phyloP scores from a whole-genome alignment of 23 red algal species.

The Pyropia yezoensis region DNA sequence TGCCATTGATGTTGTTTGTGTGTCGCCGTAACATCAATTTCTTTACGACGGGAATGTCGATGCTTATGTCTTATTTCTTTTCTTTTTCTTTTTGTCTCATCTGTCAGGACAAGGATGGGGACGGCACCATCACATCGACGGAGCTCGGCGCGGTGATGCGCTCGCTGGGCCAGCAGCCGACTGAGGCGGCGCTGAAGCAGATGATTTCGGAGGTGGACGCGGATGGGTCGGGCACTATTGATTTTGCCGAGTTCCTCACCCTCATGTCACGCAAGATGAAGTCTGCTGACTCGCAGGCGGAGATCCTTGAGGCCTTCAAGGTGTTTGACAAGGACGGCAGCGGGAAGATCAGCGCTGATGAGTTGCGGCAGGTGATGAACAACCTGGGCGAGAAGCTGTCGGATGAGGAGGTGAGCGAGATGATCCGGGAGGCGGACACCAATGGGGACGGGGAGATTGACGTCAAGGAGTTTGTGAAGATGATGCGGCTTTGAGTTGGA shows the following conservation, averaged over 20 bases:
- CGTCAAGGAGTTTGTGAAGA: slow-evolving; percentile 35
- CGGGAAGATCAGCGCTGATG: slow-evolving; percentile 80
- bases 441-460: slow-evolving; percentile 84
- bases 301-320: slow-evolving; percentile 78
- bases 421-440: slow-evolving; percentile 82
- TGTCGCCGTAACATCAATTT: no score
- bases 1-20: no score
- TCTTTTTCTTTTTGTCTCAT: no score
- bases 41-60: no score
- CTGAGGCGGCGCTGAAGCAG: slow-evolving; percentile 58
- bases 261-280: slow-evolving; percentile 93
- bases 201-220: slow-evolving; percentile 95
- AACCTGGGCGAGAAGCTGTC: slow-evolving; percentile 86
- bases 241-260: slow-evolving; percentile 91
- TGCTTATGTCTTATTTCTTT: no score
- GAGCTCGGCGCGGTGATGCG: slow-evolving; percentile 92
- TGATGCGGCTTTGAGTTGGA: slow-evolving; percentile 9
- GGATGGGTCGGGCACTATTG: slow-evolving; percentile 87
- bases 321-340: slow-evolving; percentile 96
- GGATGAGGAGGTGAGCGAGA: slow-evolving; percentile 86
- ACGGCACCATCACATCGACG: slow-evolving; percentile 78
- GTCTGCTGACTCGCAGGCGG: slow-evolving; percentile 59
- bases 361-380: slow-evolving; percentile 83
- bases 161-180: slow-evolving; percentile 86
- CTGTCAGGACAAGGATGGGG: slow-evolving; percentile 12